These are phyloP conservation scores for Turritis glabra DNA, from an alignment of 345 rosid genomes.

Conservation along the genomic window DNA sequence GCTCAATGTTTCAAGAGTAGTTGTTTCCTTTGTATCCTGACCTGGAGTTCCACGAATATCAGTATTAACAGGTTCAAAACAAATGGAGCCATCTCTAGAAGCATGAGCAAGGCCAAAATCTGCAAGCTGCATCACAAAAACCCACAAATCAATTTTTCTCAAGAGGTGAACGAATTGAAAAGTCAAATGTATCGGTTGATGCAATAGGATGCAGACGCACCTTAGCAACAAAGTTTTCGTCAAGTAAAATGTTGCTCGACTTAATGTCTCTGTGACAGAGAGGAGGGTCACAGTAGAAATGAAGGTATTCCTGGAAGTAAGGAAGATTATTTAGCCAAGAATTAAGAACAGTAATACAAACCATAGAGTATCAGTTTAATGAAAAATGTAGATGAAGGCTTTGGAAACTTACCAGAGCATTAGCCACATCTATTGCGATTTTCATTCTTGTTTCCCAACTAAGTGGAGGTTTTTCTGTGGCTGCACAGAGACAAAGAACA, in stretches of 20 bases:
- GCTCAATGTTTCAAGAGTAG: neutral
- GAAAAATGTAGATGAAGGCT: neutral
- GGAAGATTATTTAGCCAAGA: constrained; percentile 9
- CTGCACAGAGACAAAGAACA: constrained; percentile 44
- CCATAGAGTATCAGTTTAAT: neutral
- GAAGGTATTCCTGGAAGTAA: constrained; percentile 85
- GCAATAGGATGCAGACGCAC: constrained; percentile 37
- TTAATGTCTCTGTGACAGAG: constrained; percentile 95
- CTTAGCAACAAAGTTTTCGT: constrained; percentile 90
- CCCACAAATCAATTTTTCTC: neutral
- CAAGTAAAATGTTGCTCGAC: constrained; percentile 93
- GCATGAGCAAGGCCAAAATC: constrained; percentile 97
- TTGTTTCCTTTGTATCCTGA: constrained; percentile 32
- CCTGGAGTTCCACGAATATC: constrained; percentile 99
- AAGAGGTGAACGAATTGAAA: neutral
- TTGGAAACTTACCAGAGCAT: constrained; percentile 77
- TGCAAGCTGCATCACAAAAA: constrained; percentile 65
- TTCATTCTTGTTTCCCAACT: constrained; percentile 88
- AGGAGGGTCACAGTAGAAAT: constrained; percentile 95
- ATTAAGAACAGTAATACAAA: constrained; percentile 24
- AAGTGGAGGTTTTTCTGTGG: constrained; percentile 55
- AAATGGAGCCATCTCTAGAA: constrained; percentile 84
- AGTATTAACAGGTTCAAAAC: constrained; percentile 84
- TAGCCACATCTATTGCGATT: constrained; percentile 89
- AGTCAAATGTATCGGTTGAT: neutral